phyloP scores from a whole-genome alignment of 1,284 basidiomycete species.

The Sanghuangporus weigelae region DNA sequence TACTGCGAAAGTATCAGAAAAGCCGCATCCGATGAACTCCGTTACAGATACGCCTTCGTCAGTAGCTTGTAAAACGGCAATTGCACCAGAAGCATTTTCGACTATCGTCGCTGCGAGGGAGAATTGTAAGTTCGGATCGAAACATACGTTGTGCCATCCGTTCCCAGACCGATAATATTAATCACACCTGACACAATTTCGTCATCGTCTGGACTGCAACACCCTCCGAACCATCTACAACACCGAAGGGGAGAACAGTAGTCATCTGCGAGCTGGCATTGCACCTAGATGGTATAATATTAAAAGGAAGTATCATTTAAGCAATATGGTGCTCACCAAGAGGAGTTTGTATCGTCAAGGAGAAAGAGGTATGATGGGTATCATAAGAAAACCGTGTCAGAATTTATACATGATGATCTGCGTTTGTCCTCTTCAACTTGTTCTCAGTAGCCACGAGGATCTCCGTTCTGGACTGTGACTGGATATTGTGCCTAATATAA shows the following conservation, averaged over 20 bases:
- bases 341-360: too few relatives aligned
- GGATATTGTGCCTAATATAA: too few relatives aligned
- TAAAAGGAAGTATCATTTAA: background rate
- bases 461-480: too few relatives aligned
- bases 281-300: background rate
- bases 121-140: background rate
- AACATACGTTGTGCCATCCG: background rate
- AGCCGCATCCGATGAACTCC: background rate
- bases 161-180: background rate
- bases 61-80: background rate
- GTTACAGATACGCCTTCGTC: background rate
- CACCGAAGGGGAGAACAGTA: background rate
- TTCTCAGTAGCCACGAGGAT: too few relatives aligned
- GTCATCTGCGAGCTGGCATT: background rate
- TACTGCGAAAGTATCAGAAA: background rate
- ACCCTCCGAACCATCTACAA: background rate
- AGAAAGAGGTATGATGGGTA: too few relatives aligned
- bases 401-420: too few relatives aligned
- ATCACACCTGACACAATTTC: background rate
- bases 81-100: background rate
- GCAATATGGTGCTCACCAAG: background rate
- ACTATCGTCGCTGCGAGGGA: background rate
- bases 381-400: too few relatives aligned
- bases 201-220: background rate
- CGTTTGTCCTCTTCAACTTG: too few relatives aligned